Base-by-base conservation (phyloP, 2,329 filamentous ascomycete genomes). In the Xylariaceae sp. region DNA sequence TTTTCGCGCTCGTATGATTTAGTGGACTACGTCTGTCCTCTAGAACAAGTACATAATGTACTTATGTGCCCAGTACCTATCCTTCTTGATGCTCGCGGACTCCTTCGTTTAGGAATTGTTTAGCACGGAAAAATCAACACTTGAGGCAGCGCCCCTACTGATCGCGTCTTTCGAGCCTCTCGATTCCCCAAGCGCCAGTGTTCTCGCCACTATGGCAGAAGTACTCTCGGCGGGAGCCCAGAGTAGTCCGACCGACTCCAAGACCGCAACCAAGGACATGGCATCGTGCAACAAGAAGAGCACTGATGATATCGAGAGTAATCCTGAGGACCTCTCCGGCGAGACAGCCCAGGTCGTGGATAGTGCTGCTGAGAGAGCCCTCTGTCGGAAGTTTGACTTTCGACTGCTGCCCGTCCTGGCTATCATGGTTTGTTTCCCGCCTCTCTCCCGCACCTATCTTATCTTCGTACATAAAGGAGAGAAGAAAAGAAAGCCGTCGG, bases 381-480 rank as follows among this genome's bases (percentile, higher is more conserved):
- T 83, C 6, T 80, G 78, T 59, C 75, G 77, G 66, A 83, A 82
- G 65, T 79, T 84, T 52, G 81, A 84, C 63, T 64, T 79, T 16
- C 77, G 79, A 16, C 66, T 84, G 8, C 63, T 84, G 57, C 81
- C 81, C 1, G 75, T 83, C 3, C 63, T 84, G 43, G 79, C 81
- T 18, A 32, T 81, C 20, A 84, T 84, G 81, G 70, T 73, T 55
- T 58, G 69, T 57, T 13, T 6, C 35, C 16, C 4, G 10, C 5
- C 18, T 27, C 11, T 15, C 9, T 9, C 41, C 13, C 7, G n/a
- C 20, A n/a, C n/a, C 3, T 23, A 36, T 44, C 33, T 33, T 11
- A 13, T 13, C 23, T 13, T 21, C 20, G 23, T 41, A 20, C 30
- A n/a, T 20, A 1, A 26, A 9, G 7, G 18, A 2, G 15, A n/a